A percentile compares a stretch with the other conserved stretches of the same genome.
Conservation (phyloP, 768 basidiomycete species). For the Coprinopsis sp. region DNA sequence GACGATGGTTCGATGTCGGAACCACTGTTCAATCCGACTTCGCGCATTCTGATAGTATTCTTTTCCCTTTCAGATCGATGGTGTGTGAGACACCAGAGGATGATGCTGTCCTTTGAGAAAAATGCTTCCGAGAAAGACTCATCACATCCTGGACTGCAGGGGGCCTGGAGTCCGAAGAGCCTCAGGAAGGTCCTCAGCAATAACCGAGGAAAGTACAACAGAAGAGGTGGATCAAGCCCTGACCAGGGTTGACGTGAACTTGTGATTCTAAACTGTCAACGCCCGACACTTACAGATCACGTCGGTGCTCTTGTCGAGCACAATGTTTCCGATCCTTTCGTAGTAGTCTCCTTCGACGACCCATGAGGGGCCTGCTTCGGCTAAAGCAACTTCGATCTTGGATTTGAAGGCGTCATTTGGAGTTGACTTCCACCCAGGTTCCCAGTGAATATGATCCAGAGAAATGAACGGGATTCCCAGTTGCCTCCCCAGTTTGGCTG, state of each 20-base stretch:
- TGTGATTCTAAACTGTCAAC: not conserved
- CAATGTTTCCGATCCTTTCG: slow-evolving; percentile 23
- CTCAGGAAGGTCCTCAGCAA: slow-evolving; percentile 49
- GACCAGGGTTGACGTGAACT: not conserved
- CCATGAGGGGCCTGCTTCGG: slow-evolving; percentile 38
- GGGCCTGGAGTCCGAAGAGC: slow-evolving; percentile 26
- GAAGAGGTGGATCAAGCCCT: slow-evolving; percentile 69
- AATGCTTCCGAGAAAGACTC: slow-evolving; percentile 39
- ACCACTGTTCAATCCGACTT: slow-evolving; percentile 29
- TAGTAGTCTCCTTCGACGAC: slow-evolving; percentile 49
- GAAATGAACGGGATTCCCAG: slow-evolving; percentile 43
- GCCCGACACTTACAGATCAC: slow-evolving; percentile 42
- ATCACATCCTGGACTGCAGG: slow-evolving; percentile 47
- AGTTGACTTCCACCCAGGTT: slow-evolving; percentile 41
- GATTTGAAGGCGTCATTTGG: slow-evolving; percentile 26
- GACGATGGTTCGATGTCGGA: slow-evolving; percentile 22
- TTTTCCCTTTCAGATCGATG: slow-evolving; percentile 31
- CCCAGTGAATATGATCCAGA: slow-evolving; percentile 46
- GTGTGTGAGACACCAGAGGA: slow-evolving; percentile 46
- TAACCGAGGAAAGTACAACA: slow-evolving; percentile 57
- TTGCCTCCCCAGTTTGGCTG: slow-evolving; percentile 34
- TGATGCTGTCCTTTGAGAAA: slow-evolving; percentile 45
- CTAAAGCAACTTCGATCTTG: slow-evolving; percentile 26
- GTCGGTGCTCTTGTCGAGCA: slow-evolving; percentile 41
- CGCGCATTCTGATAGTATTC: slow-evolving; percentile 22